These are phyloP conservation scores for Emergomyces africanus DNA, from an alignment of 2,329 filamentous ascomycete genomes.

Conservation along the genomic window DNA sequence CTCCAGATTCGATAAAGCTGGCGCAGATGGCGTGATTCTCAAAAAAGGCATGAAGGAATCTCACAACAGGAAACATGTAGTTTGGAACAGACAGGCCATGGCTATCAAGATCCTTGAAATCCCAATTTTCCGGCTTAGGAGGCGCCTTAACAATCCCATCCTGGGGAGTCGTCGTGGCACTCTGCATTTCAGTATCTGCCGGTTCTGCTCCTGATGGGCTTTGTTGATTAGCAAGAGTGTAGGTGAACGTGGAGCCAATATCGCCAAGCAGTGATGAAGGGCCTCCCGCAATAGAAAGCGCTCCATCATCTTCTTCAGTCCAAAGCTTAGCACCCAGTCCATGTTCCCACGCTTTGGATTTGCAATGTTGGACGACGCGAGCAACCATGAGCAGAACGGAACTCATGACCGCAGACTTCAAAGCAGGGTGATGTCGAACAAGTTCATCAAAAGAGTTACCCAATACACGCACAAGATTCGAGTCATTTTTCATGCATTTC, in stretches of 20 bases:
- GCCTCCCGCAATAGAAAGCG: constrained; percentile 47
- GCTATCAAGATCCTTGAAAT: constrained; percentile 38
- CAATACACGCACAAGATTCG: constrained; percentile 57
- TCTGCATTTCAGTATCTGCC: constrained; percentile 12
- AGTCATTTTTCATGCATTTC: constrained; percentile 65
- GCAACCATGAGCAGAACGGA: constrained; percentile 84
- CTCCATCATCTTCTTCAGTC: constrained; percentile 46
- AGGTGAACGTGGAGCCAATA: constrained; percentile 20
- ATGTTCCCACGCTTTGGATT: constrained; percentile 52
- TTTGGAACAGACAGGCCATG: constrained; percentile 45
- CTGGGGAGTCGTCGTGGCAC: not conserved
- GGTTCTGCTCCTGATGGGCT: constrained; percentile 18
- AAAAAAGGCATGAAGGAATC: constrained; percentile 67
- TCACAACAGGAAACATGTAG: constrained; percentile 63
- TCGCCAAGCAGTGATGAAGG: constrained; percentile 24
- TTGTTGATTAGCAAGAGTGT: constrained; percentile 14
- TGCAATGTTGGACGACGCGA: constrained; percentile 62
- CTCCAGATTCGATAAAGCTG: constrained; percentile 64
- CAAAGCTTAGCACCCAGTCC: constrained; percentile 72
- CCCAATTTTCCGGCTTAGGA: constrained; percentile 15
- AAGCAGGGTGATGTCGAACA: constrained; percentile 75
- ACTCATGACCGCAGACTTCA: constrained; percentile 68
- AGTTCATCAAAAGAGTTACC: constrained; percentile 88
- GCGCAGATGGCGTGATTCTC: constrained; percentile 59
- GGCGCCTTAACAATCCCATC: constrained; percentile 13